Evolutionary conservation across 1,284 basidiomycete genomes (phyloP).

Genomic region (Mixia osmundae): DNA sequence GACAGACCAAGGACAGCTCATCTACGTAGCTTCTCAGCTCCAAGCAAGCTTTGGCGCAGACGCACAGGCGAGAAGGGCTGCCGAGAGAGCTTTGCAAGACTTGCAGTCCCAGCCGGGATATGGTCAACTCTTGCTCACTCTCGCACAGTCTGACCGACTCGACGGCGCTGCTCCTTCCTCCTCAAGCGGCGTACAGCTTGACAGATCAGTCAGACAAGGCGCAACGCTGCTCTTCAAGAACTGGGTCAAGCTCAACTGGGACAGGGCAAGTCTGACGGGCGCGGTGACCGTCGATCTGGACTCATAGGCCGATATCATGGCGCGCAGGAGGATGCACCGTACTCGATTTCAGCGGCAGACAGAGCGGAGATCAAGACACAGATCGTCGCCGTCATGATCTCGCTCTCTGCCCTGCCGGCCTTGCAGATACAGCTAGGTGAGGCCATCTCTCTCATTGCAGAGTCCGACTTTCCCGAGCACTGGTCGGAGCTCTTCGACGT

Average conservation of each 20-base stretch:
- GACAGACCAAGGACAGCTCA: no score
- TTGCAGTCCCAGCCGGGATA: constrained; percentile 55
- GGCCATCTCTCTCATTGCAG: constrained; percentile 62
- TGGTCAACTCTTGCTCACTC: constrained; percentile 40
- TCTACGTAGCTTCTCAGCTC: no score
- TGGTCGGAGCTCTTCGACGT: constrained; percentile 74
- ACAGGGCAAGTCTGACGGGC: constrained; percentile 35
- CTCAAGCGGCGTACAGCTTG: constrained; percentile 18
- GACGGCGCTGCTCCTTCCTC: constrained; percentile 24
- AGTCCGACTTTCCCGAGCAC: constrained; percentile 57
- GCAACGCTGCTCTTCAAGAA: constrained; percentile 78
- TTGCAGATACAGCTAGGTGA: constrained; percentile 59
- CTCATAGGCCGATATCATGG: constrained; percentile 1
- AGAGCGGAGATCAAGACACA: constrained; percentile 40
- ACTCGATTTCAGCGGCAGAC: constrained; percentile 31
- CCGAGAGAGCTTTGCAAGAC: constrained; percentile 45
- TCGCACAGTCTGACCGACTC: constrained; percentile 43
- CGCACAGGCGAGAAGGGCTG: constrained; percentile 41
- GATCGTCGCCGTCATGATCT: constrained; percentile 60
- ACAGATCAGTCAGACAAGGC: constrained; percentile 40
- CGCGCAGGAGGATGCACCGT: constrained; percentile 29
- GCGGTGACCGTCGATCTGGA: not conserved
- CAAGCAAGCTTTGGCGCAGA: no score
- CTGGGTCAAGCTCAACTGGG: constrained; percentile 58
- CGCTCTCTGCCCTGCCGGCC: constrained; percentile 34